Conservation (phyloP, 345 rosid species). For the Barbarea vulgaris region DNA sequence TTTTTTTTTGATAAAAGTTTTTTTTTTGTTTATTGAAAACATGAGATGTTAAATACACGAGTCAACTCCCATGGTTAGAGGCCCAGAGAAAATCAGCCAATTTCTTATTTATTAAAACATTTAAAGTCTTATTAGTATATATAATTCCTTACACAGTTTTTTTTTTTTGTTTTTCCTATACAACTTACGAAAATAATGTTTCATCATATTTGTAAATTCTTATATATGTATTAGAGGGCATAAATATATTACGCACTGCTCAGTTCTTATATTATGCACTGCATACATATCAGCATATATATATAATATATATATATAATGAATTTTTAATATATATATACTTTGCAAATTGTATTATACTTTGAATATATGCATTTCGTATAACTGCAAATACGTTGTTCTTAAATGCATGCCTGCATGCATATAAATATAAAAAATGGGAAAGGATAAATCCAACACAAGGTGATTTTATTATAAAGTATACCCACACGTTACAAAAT, state of each 20-base stretch:
- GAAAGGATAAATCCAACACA: background rate
- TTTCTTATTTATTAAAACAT: background rate
- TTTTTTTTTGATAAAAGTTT: background rate
- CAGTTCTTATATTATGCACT: no score
- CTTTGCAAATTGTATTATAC: no score
- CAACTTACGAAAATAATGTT: background rate
- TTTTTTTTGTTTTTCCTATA: background rate
- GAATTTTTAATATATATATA: no score
- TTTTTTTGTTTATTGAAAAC: background rate
- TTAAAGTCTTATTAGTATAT: background rate
- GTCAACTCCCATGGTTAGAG: background rate
- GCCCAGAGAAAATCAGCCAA: background rate
- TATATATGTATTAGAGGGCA: background rate
- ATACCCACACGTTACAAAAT: constrained; percentile 12
- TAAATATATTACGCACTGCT: background rate
- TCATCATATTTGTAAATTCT: background rate
- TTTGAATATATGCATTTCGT: no score
- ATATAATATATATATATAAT: no score
- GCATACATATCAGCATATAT: no score
- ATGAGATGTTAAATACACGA: background rate
- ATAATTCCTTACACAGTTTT: background rate
- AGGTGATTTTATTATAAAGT: constrained; percentile 1
- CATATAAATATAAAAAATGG: background rate
- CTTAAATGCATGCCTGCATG: background rate
- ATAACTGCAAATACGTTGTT: background rate